Conservation (phyloP, 805 yeast genomes). For the Cyberlindnera mississippiensis region DNA sequence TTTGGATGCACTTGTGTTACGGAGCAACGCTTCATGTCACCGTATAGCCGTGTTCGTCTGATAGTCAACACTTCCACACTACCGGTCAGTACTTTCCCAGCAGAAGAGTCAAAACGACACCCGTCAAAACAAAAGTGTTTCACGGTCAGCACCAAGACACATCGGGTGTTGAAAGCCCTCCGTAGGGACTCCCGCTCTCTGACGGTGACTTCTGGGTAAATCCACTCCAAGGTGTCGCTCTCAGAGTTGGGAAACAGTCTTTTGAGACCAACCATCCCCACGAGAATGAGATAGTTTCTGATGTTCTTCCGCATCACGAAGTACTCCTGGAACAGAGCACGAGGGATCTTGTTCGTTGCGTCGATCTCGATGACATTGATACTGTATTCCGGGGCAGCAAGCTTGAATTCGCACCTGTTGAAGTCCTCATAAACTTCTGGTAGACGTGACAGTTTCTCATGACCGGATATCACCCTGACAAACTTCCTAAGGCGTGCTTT, state of each 20-base stretch:
- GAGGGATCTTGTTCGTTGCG: not conserved
- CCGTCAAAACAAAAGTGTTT: slow-evolving; percentile 3
- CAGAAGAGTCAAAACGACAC: not conserved
- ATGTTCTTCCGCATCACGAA: slow-evolving; percentile 3
- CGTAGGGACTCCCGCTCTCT: slow-evolving; percentile 6
- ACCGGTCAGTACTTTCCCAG: not conserved
- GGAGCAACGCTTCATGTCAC: too few relatives aligned
- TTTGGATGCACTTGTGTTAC: not conserved
- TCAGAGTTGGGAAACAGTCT: not conserved
- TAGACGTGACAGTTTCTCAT: not conserved
- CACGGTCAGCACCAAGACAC: slow-evolving; percentile 2
- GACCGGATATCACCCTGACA: slow-evolving; percentile 3
- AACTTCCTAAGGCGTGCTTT: slow-evolving; percentile 1
- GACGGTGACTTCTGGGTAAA: slow-evolving; percentile 11
- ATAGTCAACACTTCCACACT: not conserved
- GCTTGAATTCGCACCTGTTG: not conserved
- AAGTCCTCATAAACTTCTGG: slow-evolving; percentile 7
- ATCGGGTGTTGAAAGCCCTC: slow-evolving; percentile 3
- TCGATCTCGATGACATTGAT: slow-evolving; percentile 12
- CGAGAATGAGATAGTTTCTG: slow-evolving; percentile 3
- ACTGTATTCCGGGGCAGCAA: slow-evolving; percentile 7
- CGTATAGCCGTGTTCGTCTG: not conserved
- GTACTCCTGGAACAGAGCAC: slow-evolving; percentile 3
- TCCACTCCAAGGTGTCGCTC: slow-evolving; percentile 5
- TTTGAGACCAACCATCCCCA: slow-evolving; percentile 2